Evolutionary conservation across 768 basidiomycete species (phyloP).

Genomic region (Saitozyma podzolica): DNA sequence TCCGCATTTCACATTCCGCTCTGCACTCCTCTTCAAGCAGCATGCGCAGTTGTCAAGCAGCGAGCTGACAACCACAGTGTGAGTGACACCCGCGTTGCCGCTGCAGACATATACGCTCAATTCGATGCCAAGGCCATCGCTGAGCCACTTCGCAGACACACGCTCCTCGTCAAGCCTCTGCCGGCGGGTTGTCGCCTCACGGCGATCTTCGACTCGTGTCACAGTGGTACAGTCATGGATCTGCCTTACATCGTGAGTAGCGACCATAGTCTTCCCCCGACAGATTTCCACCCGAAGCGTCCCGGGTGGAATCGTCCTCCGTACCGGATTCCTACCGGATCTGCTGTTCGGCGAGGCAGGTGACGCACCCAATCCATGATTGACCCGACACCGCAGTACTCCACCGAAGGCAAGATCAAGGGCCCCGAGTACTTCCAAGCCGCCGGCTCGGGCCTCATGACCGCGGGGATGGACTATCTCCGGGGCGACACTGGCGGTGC

Average conservation of each 20-base stretch:
- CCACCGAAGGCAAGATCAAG: conserved; percentile 92
- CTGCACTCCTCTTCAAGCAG: too few relatives aligned
- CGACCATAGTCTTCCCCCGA: background rate
- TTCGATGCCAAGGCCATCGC: background rate
- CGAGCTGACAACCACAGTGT: conserved; percentile 22
- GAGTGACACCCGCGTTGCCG: background rate
- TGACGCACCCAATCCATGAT: background rate
- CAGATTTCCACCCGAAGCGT: too few relatives aligned
- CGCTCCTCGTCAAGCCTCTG: conserved; percentile 71
- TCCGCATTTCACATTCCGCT: background rate
- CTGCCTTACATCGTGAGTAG: conserved; percentile 50
- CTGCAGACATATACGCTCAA: background rate
- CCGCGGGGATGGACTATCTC: conserved; percentile 68
- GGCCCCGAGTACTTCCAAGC: conserved; percentile 80
- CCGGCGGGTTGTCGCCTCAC: conserved; percentile 87
- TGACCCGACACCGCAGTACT: conserved; percentile 58
- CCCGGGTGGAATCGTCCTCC: background rate
- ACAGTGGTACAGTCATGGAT: conserved; percentile 61
- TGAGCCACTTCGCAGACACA: conserved; percentile 54
- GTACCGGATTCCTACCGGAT: background rate
- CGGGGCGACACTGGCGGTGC: conserved; percentile 30
- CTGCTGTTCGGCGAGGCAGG: background rate
- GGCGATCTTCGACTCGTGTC: conserved; percentile 54
- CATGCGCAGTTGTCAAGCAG: too few relatives aligned
- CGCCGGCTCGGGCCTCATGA: conserved; percentile 78